Evolutionary conservation across 306 rosid species (phyloP), one percentile per base, ranked within the genome.

Genomic region (Rosa chinensis): DNA sequence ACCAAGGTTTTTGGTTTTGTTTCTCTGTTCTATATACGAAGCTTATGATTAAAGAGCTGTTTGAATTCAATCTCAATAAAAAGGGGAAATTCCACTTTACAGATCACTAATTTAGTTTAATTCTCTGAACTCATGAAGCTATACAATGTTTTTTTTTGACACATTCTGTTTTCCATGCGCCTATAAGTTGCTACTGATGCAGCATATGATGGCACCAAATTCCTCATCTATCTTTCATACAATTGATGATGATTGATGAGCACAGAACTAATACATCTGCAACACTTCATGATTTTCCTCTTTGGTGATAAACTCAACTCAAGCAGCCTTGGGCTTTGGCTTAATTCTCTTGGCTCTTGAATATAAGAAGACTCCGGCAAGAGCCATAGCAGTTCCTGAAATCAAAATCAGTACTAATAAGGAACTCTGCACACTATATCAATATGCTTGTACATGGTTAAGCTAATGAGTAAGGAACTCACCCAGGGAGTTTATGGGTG

Each of bases 311-410:
- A n/a, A 1, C 32, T 64, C 5, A 80, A 81, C 28, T 83, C 66
- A 88, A 42, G 84, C 70, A 76, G 58, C 52, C 67, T 85, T 87
- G 6, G 85, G 82, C 83, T 86, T 79, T 39, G 90, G 78, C 85
- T 86, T 85, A 20, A 68, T 78, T 73, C 84, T 76, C 52, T 86
- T 90, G 56, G 84, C 89, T 83, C 91, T 90, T 50, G 93, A 90
- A 78, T 90, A 92, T 82, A 88, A 85, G 91, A 85, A 89, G 69
- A 89, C 92, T 53, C 97, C 97, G 74, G 82, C 87, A 61, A 92
- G 92, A 53, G 96, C 91, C 35, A 85, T 0, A 47, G 86, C 93
- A 72, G 97, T 92, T 43, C 97, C 97, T 92, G 83, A 73, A 87
- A 4, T 47, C n/a, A 20, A 71, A 18, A 5, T 8, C 3, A 21